Evolutionary conservation across 2,329 filamentous ascomycete species (phyloP).

Genomic region (Fonsecaea monophora): DNA sequence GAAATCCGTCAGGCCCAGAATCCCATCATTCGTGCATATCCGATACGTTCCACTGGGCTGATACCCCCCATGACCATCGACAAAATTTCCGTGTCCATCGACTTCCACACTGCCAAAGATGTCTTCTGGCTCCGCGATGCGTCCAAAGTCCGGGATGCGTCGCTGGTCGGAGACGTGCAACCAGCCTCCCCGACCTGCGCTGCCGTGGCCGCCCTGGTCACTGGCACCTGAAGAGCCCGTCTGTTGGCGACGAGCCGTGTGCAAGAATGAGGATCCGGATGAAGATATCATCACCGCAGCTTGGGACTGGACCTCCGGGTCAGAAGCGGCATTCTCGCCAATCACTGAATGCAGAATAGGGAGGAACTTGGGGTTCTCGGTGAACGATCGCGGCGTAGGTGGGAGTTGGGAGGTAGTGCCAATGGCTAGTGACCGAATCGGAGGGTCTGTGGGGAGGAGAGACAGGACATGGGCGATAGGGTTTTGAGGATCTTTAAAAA

Average conservation of each 20-base stretch:
- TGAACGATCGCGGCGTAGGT: constrained; percentile 63
- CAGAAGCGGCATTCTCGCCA: constrained; percentile 59
- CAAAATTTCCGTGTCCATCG: constrained; percentile 63
- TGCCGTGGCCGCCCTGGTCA: constrained; percentile 64
- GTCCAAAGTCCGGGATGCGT: constrained; percentile 67
- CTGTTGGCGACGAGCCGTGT: constrained; percentile 48
- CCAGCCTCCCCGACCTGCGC: constrained; percentile 65
- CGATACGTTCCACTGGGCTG: constrained; percentile 68
- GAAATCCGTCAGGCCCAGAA: constrained; percentile 59
- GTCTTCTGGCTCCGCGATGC: constrained; percentile 69
- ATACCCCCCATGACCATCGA: constrained; percentile 63
- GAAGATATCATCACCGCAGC: constrained; percentile 66
- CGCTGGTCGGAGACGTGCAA: constrained; percentile 68
- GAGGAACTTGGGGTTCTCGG: constrained; percentile 64
- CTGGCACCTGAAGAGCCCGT: constrained; percentile 63
- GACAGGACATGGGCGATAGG: constrained; percentile 56
- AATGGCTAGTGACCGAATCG: constrained; percentile 60
- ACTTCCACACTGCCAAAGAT: constrained; percentile 71
- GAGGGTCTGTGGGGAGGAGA: constrained; percentile 62
- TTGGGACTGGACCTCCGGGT: constrained; percentile 64
- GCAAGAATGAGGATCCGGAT: constrained; percentile 51
- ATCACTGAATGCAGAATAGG: constrained; percentile 64
- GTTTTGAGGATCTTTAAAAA: constrained; percentile 48
- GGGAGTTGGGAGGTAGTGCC: constrained; percentile 59
- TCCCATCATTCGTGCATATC: constrained; percentile 65